phyloP scores from a whole-genome alignment of 2,329 filamentous ascomycete species.

The Spiromastix sp. region DNA sequence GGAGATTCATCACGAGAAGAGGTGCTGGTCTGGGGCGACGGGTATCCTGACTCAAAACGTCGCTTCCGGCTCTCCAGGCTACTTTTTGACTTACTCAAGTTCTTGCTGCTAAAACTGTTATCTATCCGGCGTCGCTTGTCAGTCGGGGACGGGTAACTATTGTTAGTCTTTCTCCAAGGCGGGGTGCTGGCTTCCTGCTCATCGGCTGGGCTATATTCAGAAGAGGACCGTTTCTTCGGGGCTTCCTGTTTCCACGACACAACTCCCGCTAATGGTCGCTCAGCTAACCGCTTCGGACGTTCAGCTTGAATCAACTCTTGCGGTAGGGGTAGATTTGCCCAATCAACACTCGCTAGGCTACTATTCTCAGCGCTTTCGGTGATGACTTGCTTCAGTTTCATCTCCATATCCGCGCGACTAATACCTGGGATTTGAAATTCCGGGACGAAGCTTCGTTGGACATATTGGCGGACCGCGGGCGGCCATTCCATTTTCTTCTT shows the following conservation, averaged over 20 bases:
- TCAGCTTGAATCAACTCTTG: slow-evolving; percentile 72
- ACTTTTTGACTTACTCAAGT: slow-evolving; percentile 80
- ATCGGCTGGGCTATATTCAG: slow-evolving; percentile 47
- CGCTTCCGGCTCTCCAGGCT: slow-evolving; percentile 80
- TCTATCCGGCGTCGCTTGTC: slow-evolving; percentile 41
- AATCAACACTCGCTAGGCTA: slow-evolving; percentile 64
- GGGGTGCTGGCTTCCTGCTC: slow-evolving; percentile 44
- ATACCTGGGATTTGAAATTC: slow-evolving; percentile 58
- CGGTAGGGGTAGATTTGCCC: slow-evolving; percentile 72
- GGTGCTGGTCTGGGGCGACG: slow-evolving; percentile 26
- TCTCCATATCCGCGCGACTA: slow-evolving; percentile 61
- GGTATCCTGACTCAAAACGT: slow-evolving; percentile 58
- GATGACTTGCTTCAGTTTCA: slow-evolving; percentile 77
- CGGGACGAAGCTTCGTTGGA: slow-evolving; percentile 75
- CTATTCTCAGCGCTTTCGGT: slow-evolving; percentile 66
- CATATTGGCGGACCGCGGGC: slow-evolving; percentile 72
- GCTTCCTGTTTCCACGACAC: slow-evolving; percentile 11
- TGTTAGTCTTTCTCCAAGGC: slow-evolving; percentile 68
- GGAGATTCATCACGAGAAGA: slow-evolving; percentile 39
- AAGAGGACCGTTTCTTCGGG: slow-evolving; percentile 64
- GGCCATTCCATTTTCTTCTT: slow-evolving; percentile 66
- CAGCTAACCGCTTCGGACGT: slow-evolving; percentile 41
- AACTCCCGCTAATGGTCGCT: slow-evolving; percentile 25
- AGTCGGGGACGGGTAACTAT: slow-evolving; percentile 48
- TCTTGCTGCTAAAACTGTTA: slow-evolving; percentile 29